These are phyloP conservation scores for Calycina herbarum DNA, from an alignment of 2,329 filamentous ascomycete genomes.

Conservation along the genomic window DNA sequence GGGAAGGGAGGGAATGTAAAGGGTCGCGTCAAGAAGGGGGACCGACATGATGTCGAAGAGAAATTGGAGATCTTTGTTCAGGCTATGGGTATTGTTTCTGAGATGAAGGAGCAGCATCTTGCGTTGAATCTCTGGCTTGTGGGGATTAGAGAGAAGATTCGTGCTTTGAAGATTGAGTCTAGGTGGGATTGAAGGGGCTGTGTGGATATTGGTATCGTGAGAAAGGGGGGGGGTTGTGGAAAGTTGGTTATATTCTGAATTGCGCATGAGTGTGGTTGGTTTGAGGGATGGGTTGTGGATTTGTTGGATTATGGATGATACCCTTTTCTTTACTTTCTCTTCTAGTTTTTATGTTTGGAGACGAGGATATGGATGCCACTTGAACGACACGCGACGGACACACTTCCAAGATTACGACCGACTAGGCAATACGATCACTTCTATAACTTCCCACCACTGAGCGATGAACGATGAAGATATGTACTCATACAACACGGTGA, in stretches of 20 bases:
- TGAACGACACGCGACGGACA: background rate
- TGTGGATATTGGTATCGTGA: background rate
- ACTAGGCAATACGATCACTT: background rate
- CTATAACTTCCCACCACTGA: background rate
- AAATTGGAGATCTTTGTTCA: background rate
- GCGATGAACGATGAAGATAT: background rate
- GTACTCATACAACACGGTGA: background rate
- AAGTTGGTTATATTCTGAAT: background rate
- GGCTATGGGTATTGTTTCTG: conserved; percentile 1
- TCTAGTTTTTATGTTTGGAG: background rate
- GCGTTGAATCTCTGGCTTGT: conserved; percentile 1
- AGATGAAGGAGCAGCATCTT: conserved; percentile 3
- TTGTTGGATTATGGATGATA: background rate
- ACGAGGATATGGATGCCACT: background rate
- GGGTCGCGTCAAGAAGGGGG: background rate
- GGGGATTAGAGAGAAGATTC: background rate
- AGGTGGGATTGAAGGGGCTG: no score
- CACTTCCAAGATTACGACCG: background rate
- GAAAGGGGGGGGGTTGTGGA: background rate
- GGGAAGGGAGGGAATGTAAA: background rate
- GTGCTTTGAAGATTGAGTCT: background rate
- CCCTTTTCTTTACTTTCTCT: background rate
- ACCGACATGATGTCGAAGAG: background rate
- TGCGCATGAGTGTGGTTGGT: background rate
- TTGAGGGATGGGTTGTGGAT: background rate